Evolutionary conservation across 345 rosid species (phyloP), one percentile per base, ranked within the genome.

Genomic region (Syzygium oleosum): DNA sequence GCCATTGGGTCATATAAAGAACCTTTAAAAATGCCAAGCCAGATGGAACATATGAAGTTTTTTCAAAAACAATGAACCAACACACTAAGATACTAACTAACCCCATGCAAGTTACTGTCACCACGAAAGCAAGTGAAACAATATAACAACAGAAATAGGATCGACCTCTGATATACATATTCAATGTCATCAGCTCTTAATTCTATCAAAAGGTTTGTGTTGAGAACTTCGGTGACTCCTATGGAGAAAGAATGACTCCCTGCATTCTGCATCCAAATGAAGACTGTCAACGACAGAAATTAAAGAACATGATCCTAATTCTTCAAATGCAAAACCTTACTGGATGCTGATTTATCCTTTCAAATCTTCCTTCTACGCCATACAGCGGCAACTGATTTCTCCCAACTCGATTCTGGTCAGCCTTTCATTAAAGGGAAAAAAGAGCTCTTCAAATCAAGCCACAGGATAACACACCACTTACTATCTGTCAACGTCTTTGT

Each of bases 321-420:
- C 84, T 27, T 53, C 63, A 21, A 54, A 34, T 22, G 31, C 14
- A 65, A 79, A 89, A 89, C 96, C 87, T 94, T 92, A 97, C 98
- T 91, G 98, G 99, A 93, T 97, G 97, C 92, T 96, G 95, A 87
- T 97, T 97, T 88, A 96, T 95, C 95, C 99, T 95, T 91, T 95
- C 95, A 92, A 87, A 95, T 92, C 95, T 94, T 92, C 98, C 96
- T 92, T 96, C 95, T 65, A 95, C 90, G n/a, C 95, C 96, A 92
- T 97, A 96, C 12, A 94, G 53, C 15, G 99, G 99, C 85, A 89
- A 41, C 89, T 97, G 99, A 84, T 91, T 92, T 87, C 99, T 90
- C 55, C 77, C 87, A 2, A 94, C 90, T 83, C 98, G 92, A 89
- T 95, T 96, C 68, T 91, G 88, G 91, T 97, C 99, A 88, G 99